Conservation (phyloP, 2,329 filamentous ascomycete species). For the Diatrype stigma region DNA sequence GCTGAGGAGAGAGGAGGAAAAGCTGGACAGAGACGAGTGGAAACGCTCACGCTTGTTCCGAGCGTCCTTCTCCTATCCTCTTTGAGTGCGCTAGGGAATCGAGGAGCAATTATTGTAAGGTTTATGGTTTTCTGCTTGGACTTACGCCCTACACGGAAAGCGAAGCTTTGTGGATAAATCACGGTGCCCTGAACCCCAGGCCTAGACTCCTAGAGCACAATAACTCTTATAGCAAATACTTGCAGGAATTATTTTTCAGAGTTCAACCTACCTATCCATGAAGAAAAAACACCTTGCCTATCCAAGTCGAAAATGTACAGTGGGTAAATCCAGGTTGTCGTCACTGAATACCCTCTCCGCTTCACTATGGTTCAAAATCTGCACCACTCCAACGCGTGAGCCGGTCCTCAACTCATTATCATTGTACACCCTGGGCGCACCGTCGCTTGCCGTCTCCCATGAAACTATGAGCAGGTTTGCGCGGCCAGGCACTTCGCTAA, state of each 20-base stretch:
- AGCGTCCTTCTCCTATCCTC: no score
- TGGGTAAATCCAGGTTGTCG: background rate
- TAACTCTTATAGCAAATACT: no score
- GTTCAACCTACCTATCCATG: no score
- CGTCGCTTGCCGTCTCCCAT: background rate
- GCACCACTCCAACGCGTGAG: background rate
- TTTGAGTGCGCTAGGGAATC: no score
- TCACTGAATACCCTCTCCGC: background rate
- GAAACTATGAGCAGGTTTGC: background rate
- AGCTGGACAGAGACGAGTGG: conserved; percentile 21
- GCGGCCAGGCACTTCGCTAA: background rate
- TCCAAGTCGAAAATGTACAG: background rate
- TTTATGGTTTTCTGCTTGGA: no score
- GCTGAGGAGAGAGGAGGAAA: conserved; percentile 23
- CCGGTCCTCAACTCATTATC: background rate
- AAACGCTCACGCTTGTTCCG: conserved; percentile 13
- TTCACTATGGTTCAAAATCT: background rate
- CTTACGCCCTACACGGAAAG: no score
- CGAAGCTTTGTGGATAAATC: no score
- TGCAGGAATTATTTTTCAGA: no score
- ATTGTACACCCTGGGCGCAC: background rate
- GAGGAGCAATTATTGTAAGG: no score
- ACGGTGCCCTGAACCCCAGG: no score
- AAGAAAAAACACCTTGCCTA: background rate
- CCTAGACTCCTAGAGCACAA: no score